These are phyloP conservation scores for Fomitopsis serialis DNA, from an alignment of 768 basidiomycete genomes.

Conservation along the genomic window DNA sequence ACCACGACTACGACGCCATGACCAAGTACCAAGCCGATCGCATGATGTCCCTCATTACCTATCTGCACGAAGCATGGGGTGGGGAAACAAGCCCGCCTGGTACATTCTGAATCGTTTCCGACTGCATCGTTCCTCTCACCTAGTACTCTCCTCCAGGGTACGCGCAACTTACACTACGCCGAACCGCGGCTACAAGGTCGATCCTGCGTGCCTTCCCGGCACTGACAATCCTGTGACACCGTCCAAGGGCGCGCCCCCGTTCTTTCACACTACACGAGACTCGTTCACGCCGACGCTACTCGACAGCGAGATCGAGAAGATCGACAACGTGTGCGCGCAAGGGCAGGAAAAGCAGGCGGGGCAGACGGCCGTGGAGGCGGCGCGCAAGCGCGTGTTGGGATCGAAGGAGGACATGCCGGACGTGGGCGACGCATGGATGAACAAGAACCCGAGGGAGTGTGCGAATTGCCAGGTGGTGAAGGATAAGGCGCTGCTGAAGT, in stretches of 20 bases:
- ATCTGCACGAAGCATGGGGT: constrained; percentile 17
- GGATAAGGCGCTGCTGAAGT: constrained; percentile 11
- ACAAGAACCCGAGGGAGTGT: constrained; percentile 18
- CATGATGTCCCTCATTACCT: constrained; percentile 25
- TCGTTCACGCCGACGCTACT: constrained; percentile 22
- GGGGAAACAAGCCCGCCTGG: constrained; percentile 8
- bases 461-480: constrained; percentile 15
- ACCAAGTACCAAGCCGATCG: constrained; percentile 30
- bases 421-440: constrained; percentile 11
- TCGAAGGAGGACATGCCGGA: constrained; percentile 15
- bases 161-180: constrained; percentile 25
- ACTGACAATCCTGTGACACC: background rate
- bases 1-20: constrained; percentile 26
- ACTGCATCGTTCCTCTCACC: background rate
- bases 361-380: background rate
- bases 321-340: constrained; percentile 19
- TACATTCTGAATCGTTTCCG: no score
- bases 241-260: constrained; percentile 1
- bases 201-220: constrained; percentile 9
- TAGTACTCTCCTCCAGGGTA: constrained; percentile 7
- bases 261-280: constrained; percentile 20
- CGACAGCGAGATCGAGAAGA: constrained; percentile 23
- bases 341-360: constrained; percentile 7
- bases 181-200: constrained; percentile 7
- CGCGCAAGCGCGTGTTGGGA: constrained; percentile 17